Conservation (phyloP, 345 rosid genomes). For the Dipteronia dyeriana region DNA sequence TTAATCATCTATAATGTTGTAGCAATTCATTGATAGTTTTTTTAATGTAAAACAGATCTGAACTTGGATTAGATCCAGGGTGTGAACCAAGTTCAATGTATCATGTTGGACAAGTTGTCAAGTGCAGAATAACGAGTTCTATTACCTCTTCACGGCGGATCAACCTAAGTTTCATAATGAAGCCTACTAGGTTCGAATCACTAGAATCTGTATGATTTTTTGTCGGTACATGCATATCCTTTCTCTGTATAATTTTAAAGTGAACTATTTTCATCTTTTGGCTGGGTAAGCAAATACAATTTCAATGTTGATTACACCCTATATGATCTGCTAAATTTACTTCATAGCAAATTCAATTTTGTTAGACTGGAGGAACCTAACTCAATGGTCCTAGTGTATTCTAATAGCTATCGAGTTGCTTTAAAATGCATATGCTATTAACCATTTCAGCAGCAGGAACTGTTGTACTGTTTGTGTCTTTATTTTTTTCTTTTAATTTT, state of each 20-base stretch:
- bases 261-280: not conserved
- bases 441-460: not conserved
- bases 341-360: not conserved
- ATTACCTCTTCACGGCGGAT: slow-evolving; percentile 66
- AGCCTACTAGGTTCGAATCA: slow-evolving; percentile 66
- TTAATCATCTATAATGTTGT: slow-evolving; percentile 22
- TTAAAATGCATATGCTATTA: not conserved
- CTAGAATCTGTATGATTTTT: not conserved
- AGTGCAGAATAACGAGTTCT: slow-evolving; percentile 81
- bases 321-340: not conserved
- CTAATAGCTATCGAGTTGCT: not conserved
- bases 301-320: not conserved
- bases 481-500: not conserved
- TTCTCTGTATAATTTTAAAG: not conserved
- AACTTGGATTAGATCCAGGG: slow-evolving; percentile 86
- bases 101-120: slow-evolving; percentile 94
- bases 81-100: slow-evolving; percentile 61
- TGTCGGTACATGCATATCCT: slow-evolving; percentile 1
- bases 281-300: not conserved
- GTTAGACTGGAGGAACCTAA: not conserved
- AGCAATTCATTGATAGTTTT: slow-evolving; percentile 25
- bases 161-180: slow-evolving; percentile 83
- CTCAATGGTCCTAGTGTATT: not conserved
- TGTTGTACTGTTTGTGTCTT: not conserved
- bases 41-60: slow-evolving; percentile 58